Conservation (phyloP, 306 rosid genomes). For the Quercus ilex region DNA sequence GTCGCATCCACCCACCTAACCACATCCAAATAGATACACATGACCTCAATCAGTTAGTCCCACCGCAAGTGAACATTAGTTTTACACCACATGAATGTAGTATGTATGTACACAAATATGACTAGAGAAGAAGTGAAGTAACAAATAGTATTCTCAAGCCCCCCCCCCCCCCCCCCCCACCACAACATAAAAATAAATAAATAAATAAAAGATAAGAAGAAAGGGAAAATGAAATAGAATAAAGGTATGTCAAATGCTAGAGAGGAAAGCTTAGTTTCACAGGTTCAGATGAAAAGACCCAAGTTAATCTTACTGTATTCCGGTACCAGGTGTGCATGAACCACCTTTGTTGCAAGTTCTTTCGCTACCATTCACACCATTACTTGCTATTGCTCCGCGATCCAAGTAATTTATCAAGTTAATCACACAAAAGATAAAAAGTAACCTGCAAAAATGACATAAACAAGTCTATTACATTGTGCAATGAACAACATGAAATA, state of each 20-base stretch:
- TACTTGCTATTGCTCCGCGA: constrained; percentile 93
- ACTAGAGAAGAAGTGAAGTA: not conserved
- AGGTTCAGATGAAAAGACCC: not conserved
- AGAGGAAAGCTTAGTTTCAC: not conserved
- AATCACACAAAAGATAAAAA: constrained; percentile 64
- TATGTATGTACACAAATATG: not conserved
- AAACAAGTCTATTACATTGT: constrained; percentile 1
- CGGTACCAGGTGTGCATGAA: constrained; percentile 64
- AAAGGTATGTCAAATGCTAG: not conserved
- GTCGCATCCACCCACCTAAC: not conserved
- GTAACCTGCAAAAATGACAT: constrained; percentile 54
- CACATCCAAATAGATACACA: not conserved
- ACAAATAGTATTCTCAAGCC: not conserved
- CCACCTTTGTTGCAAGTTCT: constrained; percentile 58
- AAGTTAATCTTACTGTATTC: constrained; percentile 76
- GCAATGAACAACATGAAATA: not conserved
- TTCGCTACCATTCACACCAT: constrained; percentile 80
- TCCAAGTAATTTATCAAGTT: constrained; percentile 84
- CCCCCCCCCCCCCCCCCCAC: no score
- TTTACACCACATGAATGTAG: not conserved
- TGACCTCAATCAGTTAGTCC: constrained; percentile 2
- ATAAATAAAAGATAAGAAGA: not conserved
- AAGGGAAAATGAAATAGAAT: not conserved
- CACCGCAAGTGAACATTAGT: not conserved
- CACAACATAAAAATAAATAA: not conserved